phyloP scores from a whole-genome alignment of 2,329 filamentous ascomycete genomes.

The Albifimbria verrucaria region DNA sequence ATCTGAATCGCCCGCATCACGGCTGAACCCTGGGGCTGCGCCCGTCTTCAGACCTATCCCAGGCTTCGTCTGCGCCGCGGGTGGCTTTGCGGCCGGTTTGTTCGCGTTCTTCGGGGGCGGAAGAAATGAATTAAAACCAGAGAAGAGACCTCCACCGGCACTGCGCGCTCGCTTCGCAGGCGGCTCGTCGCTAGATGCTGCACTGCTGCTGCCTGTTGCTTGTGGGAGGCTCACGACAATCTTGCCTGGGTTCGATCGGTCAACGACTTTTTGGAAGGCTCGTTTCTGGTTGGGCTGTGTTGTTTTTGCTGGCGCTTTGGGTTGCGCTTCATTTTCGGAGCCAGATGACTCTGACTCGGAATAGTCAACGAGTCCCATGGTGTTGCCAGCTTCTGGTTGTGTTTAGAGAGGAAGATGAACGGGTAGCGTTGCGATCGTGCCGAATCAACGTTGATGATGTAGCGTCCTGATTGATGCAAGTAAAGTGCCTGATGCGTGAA shows the following conservation, averaged over 20 bases:
- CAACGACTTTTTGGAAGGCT: conserved; percentile 74
- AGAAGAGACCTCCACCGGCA: conserved; percentile 58
- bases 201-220: conserved; percentile 12
- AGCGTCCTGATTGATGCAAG: too few relatives aligned
- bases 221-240: conserved; percentile 77
- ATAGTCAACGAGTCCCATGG: conserved; percentile 78
- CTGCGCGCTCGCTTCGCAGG: conserved; percentile 70
- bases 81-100: conserved; percentile 21
- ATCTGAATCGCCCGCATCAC: conserved; percentile 39
- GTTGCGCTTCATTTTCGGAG: conserved; percentile 42
- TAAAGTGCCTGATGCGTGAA: too few relatives aligned
- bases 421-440: too few relatives aligned
- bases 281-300: conserved; percentile 45
- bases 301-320: conserved; percentile 26
- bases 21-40: conserved; percentile 75
- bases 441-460: too few relatives aligned
- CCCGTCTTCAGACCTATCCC: conserved; percentile 75
- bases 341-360: conserved; percentile 82
- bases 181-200: conserved; percentile 25
- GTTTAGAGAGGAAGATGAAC: neutral
- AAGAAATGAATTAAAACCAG: conserved; percentile 81
- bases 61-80: conserved; percentile 27
- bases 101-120: conserved; percentile 72
- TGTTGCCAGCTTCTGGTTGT: neutral
- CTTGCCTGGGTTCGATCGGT: conserved; percentile 76